phyloP scores from a whole-genome alignment of 1,139 yeast species.

The Magnusiomyces fungicola region DNA sequence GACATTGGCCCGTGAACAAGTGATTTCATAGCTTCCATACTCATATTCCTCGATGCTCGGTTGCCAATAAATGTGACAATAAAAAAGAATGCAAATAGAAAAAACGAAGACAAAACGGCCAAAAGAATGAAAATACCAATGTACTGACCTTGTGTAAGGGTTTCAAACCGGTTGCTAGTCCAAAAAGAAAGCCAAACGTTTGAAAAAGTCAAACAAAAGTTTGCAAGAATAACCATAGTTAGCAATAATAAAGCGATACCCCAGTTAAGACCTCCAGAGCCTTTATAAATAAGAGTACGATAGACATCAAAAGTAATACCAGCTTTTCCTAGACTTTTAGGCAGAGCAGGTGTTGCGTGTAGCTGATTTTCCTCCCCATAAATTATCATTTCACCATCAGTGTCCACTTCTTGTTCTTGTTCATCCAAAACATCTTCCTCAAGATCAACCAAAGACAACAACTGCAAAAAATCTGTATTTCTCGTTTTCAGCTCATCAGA shows the following conservation, averaged over 20 bases:
- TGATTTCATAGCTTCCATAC: constrained; percentile 46
- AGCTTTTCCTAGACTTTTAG: constrained; percentile 46
- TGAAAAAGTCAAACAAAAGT: constrained; percentile 57
- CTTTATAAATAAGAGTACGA: constrained; percentile 46
- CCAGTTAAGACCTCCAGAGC: constrained; percentile 44
- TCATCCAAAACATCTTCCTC: constrained; percentile 32
- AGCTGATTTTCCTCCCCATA: constrained; percentile 7
- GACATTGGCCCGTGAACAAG: constrained; percentile 73
- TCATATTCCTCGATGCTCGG: constrained; percentile 33
- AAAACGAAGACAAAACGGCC: constrained; percentile 34
- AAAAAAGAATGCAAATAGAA: constrained; percentile 39
- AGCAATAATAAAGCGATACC: constrained; percentile 40
- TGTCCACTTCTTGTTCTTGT: constrained; percentile 19
- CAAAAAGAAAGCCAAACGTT: constrained; percentile 85
- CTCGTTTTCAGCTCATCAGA: constrained; percentile 42
- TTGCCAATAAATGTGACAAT: constrained; percentile 46
- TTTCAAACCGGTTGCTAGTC: constrained; percentile 51
- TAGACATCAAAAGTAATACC: constrained; percentile 43
- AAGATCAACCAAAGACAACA: constrained; percentile 44
- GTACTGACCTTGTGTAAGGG: constrained; percentile 47
- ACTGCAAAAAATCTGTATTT: constrained; percentile 42
- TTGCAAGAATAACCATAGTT: constrained; percentile 38
- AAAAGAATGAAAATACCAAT: constrained; percentile 64
- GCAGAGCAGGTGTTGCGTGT: constrained; percentile 20
- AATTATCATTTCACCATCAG: constrained; percentile 7